Percentiles rank a stretch among this genome's conserved stretches.
phyloP scores from a whole-genome alignment of 306 rosid genomes.

The Cucurbita moschata region DNA sequence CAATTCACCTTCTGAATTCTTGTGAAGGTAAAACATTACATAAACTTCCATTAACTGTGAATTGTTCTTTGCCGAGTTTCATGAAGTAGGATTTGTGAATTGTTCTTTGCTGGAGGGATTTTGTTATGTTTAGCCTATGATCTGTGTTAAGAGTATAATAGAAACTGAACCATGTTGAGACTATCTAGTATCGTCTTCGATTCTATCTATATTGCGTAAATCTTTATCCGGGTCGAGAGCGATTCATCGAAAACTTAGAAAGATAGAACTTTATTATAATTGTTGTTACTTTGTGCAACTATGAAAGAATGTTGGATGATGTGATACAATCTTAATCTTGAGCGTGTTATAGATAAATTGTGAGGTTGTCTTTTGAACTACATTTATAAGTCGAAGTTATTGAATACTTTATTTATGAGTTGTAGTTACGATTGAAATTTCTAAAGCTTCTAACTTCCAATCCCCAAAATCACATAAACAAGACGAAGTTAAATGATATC shows the following conservation, averaged over 20 bases:
- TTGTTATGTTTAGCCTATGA: neutral
- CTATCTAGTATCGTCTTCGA: neutral
- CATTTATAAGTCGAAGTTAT: too few relatives aligned
- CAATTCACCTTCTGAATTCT: conserved; percentile 75
- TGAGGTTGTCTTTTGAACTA: neutral
- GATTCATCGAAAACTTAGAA: neutral
- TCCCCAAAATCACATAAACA: too few relatives aligned
- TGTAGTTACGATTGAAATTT: too few relatives aligned
- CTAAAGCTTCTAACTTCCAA: too few relatives aligned
- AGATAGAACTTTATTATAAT: neutral
- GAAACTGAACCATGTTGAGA: neutral
- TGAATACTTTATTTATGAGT: too few relatives aligned
- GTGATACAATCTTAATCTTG: neutral
- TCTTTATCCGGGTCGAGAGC: neutral
- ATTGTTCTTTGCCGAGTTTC: neutral
- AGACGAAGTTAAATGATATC: too few relatives aligned
- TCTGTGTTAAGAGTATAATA: neutral
- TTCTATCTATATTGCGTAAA: neutral
- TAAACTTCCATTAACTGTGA: neutral
- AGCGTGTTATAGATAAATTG: neutral
- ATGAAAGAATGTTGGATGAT: neutral
- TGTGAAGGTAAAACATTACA: conserved; percentile 18
- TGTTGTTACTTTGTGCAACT: neutral
- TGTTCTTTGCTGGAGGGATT: neutral
- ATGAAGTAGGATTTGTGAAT: neutral